A percentile compares a stretch with the other conserved stretches of the same genome.
These are phyloP conservation scores for Candida labiduridarum DNA, from an alignment of 1,139 yeast species.

Conservation along the genomic window DNA sequence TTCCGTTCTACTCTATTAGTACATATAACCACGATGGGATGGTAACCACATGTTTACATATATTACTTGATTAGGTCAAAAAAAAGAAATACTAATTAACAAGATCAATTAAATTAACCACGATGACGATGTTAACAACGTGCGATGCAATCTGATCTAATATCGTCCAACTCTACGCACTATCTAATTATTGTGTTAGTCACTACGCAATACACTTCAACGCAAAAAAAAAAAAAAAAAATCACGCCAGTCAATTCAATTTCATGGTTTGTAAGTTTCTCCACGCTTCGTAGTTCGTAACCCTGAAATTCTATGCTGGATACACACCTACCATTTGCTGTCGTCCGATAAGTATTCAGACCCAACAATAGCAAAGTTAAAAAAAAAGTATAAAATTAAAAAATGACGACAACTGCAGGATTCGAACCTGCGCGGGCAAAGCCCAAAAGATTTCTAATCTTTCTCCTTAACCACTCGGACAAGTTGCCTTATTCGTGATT, in stretches of 20 bases:
- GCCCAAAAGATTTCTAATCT: slow-evolving; percentile 61
- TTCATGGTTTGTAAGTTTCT: not conserved
- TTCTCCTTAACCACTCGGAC: slow-evolving; percentile 45
- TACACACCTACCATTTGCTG: too few relatives aligned
- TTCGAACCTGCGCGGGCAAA: slow-evolving; percentile 62
- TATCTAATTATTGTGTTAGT: not conserved
- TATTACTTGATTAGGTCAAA: not conserved
- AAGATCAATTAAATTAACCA: too few relatives aligned
- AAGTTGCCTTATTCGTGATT: slow-evolving; percentile 19
- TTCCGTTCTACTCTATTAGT: not conserved
- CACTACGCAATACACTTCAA: not conserved
- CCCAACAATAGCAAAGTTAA: too few relatives aligned
- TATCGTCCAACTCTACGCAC: not conserved
- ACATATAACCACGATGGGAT: not conserved
- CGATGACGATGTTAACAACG: not conserved
- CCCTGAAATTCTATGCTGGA: not conserved
- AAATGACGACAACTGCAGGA: slow-evolving; percentile 55
- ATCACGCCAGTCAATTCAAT: not conserved
- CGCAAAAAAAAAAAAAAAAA: not conserved
- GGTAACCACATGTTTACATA: not conserved
- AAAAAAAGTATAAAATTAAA: slow-evolving; percentile 16
- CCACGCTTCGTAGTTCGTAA: not conserved
- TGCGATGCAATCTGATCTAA: not conserved
- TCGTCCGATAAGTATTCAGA: too few relatives aligned
- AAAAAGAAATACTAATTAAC: not conserved